Base-by-base conservation (phyloP, 306 rosid species). In the Corylus avellana region DNA sequence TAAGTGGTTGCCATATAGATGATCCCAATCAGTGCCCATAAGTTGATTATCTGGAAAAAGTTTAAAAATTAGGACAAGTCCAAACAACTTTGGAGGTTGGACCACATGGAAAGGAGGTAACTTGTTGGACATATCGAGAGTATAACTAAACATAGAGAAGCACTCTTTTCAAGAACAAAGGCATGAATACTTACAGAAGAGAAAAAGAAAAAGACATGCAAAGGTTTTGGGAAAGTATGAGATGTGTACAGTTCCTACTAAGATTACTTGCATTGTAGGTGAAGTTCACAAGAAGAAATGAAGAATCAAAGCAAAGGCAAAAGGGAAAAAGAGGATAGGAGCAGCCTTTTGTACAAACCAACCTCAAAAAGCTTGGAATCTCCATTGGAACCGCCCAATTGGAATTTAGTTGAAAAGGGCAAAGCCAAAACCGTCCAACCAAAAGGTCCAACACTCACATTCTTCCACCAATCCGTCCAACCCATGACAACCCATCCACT, bases 251-350 rank as follows among this genome's bases (percentile, higher is more conserved):
- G 20, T 7, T 12, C 11, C 8, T 12, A 9, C 17, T 16, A 8
- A 1, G 25, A 13, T 76, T 48, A 66, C 74, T 76, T 72, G 72
- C 20, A 67, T 66, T 81, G 79, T 20, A 20, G 76, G 77, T 63
- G 76, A 89, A 89, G 95, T 74, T 62, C 72, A 20, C 74, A 3
- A 54, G 18, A 68, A 69, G 56, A 73, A 76, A 3, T 53, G 18
- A 68, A 69, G 64, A 73, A 76, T 66, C 72, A 79, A 82, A 78
- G 63, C 25, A 71, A 77, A 77, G 55, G 71, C 51, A n/a, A 10
- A 25, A 70, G 29, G 17, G 51, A 57, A 29, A 49, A 22, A 48
- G 39, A 35, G 57, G 17, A 14, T 39, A 16, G 18, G 50, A 9
- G 72, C 7, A 8, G 72, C 13, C 16, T 67, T 39, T 67, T 39